Conservation (phyloP, 352 stramenopile species). For the Pythium grandisporangium region DNA sequence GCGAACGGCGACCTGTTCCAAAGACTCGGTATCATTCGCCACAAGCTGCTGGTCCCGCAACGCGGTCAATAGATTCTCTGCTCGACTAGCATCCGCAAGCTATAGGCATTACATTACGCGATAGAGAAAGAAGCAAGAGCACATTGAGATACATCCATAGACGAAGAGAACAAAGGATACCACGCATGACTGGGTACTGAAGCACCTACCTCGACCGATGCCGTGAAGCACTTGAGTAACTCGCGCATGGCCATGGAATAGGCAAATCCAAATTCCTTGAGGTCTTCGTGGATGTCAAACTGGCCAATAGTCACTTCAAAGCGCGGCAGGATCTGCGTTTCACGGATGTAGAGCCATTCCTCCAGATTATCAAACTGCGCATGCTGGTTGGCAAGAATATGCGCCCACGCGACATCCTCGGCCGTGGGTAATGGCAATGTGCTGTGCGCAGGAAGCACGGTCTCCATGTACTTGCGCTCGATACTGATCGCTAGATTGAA, state of each 20-base stretch:
- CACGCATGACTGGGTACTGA: neutral
- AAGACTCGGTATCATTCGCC: constrained; percentile 6
- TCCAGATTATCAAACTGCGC: constrained; percentile 79
- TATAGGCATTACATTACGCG: constrained; percentile 9
- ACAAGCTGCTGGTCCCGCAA: constrained; percentile 23
- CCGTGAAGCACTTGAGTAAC: constrained; percentile 74
- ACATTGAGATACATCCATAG: no score
- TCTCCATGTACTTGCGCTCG: constrained; percentile 76
- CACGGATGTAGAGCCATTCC: constrained; percentile 73
- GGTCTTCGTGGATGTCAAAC: constrained; percentile 46
- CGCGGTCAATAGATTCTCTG: constrained; percentile 22
- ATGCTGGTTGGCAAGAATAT: constrained; percentile 78
- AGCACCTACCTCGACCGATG: constrained; percentile 54
- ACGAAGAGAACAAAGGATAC: neutral
- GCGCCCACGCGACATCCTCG: constrained; percentile 68
- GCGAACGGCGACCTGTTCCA: constrained; percentile 47
- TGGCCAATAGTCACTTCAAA: constrained; percentile 50
- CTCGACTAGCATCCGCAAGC: constrained; percentile 41
- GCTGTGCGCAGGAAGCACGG: constrained; percentile 29
- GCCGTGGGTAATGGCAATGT: constrained; percentile 27
- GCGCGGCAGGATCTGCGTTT: constrained; percentile 72
- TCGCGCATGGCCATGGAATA: constrained; percentile 75
- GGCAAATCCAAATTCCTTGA: constrained; percentile 66
- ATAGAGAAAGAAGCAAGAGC: no score
- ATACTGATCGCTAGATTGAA: constrained; percentile 78